phyloP scores from a whole-genome alignment of 2,329 filamentous ascomycete species.

The Biscogniauxia marginata region DNA sequence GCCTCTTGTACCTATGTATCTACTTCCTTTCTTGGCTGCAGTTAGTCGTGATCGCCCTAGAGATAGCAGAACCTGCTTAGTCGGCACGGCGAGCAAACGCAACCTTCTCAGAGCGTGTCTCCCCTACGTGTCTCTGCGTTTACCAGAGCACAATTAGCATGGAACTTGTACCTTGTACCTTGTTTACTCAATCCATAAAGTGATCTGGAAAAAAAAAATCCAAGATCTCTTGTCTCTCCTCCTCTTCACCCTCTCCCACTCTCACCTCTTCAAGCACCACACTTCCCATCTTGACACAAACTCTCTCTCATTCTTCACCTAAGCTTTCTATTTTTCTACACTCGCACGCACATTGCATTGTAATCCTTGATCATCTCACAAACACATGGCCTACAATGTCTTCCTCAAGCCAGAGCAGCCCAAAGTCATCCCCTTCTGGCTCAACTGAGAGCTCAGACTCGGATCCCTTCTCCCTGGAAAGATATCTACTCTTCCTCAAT shows the following conservation, averaged over 20 bases:
- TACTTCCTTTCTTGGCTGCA: not conserved
- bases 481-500: not conserved
- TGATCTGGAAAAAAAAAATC: not conserved
- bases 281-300: not conserved
- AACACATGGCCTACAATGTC: no score
- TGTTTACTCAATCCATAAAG: not conserved
- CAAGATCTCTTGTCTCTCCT: not conserved
- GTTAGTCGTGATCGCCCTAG: not conserved
- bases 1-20: not conserved
- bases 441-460: no score
- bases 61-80: not conserved
- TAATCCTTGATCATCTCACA: not conserved
- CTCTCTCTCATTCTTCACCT: not conserved
- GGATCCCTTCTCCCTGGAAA: not conserved
- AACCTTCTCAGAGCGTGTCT: not conserved
- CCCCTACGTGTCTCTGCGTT: not conserved
- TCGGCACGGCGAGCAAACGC: not conserved
- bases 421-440: no score
- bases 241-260: not conserved
- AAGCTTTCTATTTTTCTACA: not conserved
- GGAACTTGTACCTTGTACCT: not conserved
- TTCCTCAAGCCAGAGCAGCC: not conserved
- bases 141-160: not conserved
- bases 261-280: not conserved
- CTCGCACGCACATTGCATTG: not conserved